phyloP scores from a whole-genome alignment of 495 filamentous ascomycete species.

The Entonaema liquescens region DNA sequence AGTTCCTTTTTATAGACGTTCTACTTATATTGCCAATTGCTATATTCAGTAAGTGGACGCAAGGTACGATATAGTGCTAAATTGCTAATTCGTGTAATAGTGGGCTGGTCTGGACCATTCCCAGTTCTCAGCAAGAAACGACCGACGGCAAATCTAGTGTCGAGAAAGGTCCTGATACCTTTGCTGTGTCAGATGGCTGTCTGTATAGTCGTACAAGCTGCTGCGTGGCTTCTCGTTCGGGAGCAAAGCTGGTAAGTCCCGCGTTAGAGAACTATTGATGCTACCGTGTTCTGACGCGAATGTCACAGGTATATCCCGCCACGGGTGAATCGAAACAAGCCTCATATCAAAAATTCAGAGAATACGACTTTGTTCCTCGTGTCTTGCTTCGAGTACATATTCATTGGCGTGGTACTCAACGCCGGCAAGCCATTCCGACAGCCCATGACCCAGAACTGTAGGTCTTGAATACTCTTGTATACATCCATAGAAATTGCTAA shows the following conservation, averaged over 20 bases:
- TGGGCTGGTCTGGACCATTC: slow-evolving; percentile 94
- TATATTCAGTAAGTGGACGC: slow-evolving; percentile 77
- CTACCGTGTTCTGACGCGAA: slow-evolving; percentile 16
- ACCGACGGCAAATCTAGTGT: slow-evolving; percentile 92
- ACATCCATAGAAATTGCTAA: neutral
- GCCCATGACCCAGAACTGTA: slow-evolving; percentile 80
- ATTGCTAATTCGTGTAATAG: slow-evolving; percentile 48
- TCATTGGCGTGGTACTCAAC: slow-evolving; percentile 86
- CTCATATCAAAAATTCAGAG: slow-evolving; percentile 88
- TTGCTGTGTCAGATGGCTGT: slow-evolving; percentile 89
- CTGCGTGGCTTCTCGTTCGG: slow-evolving; percentile 75
- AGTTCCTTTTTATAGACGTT: slow-evolving; percentile 95
- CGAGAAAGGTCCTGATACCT: slow-evolving; percentile 89
- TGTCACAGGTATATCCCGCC: slow-evolving; percentile 79
- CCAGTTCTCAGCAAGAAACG: slow-evolving; percentile 80
- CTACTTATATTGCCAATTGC: slow-evolving; percentile 93
- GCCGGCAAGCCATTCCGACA: slow-evolving; percentile 90
- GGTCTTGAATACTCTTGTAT: slow-evolving; percentile 41
- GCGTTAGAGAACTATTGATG: neutral
- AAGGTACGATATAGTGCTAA: neutral
- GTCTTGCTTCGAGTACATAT: slow-evolving; percentile 93
- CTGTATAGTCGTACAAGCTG: slow-evolving; percentile 78
- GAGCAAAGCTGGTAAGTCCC: slow-evolving; percentile 74
- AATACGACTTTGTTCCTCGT: slow-evolving; percentile 89
- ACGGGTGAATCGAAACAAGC: slow-evolving; percentile 72